These are phyloP conservation scores for Leucosporidium scottii DNA, from an alignment of 768 basidiomycete genomes.

Conservation along the genomic window DNA sequence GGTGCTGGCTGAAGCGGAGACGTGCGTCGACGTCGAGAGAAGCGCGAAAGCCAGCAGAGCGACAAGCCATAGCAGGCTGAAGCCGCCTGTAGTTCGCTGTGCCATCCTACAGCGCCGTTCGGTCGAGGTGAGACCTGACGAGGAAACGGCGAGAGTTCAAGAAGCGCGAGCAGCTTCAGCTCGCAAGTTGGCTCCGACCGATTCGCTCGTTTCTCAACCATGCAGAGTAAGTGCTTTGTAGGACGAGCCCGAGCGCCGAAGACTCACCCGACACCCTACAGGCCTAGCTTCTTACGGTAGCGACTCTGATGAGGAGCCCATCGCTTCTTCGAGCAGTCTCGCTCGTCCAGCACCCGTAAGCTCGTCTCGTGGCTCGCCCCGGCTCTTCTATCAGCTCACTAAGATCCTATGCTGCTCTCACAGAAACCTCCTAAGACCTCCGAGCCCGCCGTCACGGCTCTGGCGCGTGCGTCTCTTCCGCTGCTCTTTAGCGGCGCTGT, in stretches of 20 bases:
- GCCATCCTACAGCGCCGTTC: background rate
- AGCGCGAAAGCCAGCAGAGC: background rate
- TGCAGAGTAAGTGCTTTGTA: background rate
- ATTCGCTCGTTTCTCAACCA: background rate
- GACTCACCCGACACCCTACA: background rate
- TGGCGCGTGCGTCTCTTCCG: constrained; percentile 12
- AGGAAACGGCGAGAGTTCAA: too few species aligned
- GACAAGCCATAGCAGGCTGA: too few species aligned
- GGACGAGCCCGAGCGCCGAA: too few species aligned
- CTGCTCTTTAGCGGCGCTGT: background rate
- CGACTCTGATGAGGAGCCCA: constrained; percentile 10
- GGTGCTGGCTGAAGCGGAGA: constrained; percentile 44
- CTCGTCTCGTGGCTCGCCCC: background rate
- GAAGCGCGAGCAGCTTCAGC: too few species aligned
- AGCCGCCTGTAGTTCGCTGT: too few species aligned
- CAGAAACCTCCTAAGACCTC: background rate
- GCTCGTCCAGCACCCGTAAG: background rate
- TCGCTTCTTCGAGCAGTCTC: too few species aligned
- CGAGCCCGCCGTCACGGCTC: constrained; percentile 8
- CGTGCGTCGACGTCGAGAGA: background rate
- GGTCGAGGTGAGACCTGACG: too few species aligned
- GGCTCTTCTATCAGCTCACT: constrained; percentile 1
- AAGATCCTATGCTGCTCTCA: background rate
- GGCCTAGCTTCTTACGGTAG: constrained; percentile 23
- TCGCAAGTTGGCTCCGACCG: too few species aligned